Evolutionary conservation across 2,329 filamentous ascomycete species (phyloP), one percentile per base, ranked within the genome.

Genomic region (Chaetomium sp.): DNA sequence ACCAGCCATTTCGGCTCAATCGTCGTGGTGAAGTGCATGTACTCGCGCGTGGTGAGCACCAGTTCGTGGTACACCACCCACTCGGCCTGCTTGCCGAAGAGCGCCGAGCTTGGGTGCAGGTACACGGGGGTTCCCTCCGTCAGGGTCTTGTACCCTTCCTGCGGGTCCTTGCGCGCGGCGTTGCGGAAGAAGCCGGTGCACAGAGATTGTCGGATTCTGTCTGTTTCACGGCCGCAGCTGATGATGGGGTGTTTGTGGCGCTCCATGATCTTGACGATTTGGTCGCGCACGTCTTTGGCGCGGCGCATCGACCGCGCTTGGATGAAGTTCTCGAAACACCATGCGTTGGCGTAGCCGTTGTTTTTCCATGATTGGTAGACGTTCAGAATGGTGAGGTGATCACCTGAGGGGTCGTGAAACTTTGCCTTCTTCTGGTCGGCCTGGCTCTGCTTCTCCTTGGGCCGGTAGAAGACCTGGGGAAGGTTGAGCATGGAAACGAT

Each of bases 321-420:
- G 69, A 99, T 94, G 70, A 95, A 99, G 71, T 99, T 96, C 68
- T 99, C 95, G 63, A 90, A 92, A 69, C 94, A 97, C 94, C 94
- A 99, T 0, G 91, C 85, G 55, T 85, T 89, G 49, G 85, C 88
- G 72, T 83, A 95, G 6, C 86, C 86, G 60, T 84, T 87, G 45
- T 86, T 80, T 70, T 96, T 96, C 94, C 94, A 99, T n/a, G 82
- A 85, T 67, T 96, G 96, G 76, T 95, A 99, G 0, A 99, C 91
- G 65, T 99, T 99, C 44, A 99, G 82, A 0, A 97, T 79, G 0
- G 94, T 99, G 10, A 99, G 78, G 67, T 99, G 94, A 68, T 99
- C 94, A 52, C 94, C 94, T 55, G 90, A 85, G 0, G 92, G 88
- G 66, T 99, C 94, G 73, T 96, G 90, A 74, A 99, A 99, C 70